These are phyloP conservation scores for Eucalyptus tenuipes DNA, from an alignment of 345 rosid genomes.

Conservation along the genomic window DNA sequence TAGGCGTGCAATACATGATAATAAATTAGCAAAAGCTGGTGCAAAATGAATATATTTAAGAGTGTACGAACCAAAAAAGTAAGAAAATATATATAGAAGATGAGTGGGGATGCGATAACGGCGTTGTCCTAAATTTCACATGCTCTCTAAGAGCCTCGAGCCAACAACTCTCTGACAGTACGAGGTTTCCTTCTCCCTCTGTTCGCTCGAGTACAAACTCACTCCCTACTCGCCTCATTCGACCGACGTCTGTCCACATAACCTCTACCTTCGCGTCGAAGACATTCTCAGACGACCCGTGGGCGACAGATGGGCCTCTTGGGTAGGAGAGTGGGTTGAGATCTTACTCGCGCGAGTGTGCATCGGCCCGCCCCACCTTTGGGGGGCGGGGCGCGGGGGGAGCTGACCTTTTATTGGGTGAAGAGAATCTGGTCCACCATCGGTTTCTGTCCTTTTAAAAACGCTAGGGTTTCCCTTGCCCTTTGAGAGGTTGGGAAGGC, in stretches of 20 bases:
- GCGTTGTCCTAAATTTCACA: background rate
- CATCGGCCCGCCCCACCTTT: background rate
- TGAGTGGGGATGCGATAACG: background rate
- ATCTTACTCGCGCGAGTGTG: background rate
- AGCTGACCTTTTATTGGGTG: background rate
- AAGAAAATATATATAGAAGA: too few species aligned
- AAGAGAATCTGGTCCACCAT: background rate
- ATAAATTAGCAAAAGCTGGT: background rate
- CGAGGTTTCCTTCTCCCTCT: background rate
- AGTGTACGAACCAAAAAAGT: background rate
- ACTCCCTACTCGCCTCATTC: background rate
- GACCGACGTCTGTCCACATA: background rate
- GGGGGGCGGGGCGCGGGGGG: background rate
- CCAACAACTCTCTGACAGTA: background rate
- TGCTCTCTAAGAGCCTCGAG: background rate
- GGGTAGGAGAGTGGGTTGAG: background rate
- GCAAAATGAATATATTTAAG: background rate
- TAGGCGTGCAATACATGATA: background rate
- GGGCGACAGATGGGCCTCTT: background rate
- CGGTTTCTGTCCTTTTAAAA: background rate
- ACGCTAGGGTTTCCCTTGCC: background rate
- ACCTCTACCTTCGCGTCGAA: background rate
- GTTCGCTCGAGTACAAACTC: background rate
- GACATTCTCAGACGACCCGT: background rate
- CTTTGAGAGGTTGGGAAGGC: background rate